Evolutionary conservation across 2,329 filamentous ascomycete genomes (phyloP), one percentile per base, ranked within the genome.

Genomic region (Talaromyces sp.): DNA sequence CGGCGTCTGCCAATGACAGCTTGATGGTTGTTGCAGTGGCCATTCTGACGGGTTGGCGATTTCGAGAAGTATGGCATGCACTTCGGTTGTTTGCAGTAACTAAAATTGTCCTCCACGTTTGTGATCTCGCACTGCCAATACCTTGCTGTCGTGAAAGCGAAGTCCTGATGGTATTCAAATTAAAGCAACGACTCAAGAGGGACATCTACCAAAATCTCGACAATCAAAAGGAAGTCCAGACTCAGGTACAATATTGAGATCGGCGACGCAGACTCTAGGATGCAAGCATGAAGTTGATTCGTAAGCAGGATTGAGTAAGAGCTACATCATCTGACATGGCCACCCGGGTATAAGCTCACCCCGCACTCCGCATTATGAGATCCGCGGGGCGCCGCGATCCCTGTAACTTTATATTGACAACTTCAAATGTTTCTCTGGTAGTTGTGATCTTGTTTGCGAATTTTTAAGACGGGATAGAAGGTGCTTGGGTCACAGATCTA

Each of bases 11-110:
- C 3, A 74, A 69, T 0, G 76, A 72, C 11, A 86, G 70, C 29
- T 81, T 71, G 31, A 84, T 70, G 14, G 71, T 74, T 12, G 72
- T 77, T 59, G 79, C 74, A 7, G 80, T 80, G 3, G 81, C 80
- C 80, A 82, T 83, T n/a, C 58, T 71, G 54, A 31, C 35, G 11
- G 29, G 38, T 41, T 41, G 29, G 2, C 10, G 26, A 29, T 12
- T 29, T 12, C 27, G 21, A 29, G 6, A 51, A n/a, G 14, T 51
- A 26, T 51, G 17, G 48, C 2, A 17, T 51, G 29, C 21, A 2
- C 7, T n/a, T 29, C 3, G 48, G 6, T 19, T 51, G 24, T 27
- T 29, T 29, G 24, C 17, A 3, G 19, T 2, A 17, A 17, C 2
- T 24, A 6, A 6, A 12, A 17, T 2, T 2, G 8, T 8, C 17